phyloP scores from a whole-genome alignment of 495 filamentous ascomycete genomes.

The Xylaria nigripes region DNA sequence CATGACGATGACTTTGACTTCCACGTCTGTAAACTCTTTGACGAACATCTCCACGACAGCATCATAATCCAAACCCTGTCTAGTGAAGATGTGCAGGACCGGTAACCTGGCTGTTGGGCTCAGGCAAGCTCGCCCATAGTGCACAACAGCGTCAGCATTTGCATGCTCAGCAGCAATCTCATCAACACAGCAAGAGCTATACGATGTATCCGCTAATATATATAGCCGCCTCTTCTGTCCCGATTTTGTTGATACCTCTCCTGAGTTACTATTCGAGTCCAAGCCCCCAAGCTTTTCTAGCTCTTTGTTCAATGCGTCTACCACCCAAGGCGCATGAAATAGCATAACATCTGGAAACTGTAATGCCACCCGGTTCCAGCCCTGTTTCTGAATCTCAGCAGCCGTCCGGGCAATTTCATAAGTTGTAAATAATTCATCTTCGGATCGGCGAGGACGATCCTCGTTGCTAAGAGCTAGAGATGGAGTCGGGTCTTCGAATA shows the following conservation, averaged over 20 bases:
- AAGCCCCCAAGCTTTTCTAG: slow-evolving; percentile 32
- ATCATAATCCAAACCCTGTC: slow-evolving; percentile 52
- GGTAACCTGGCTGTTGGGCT: slow-evolving; percentile 84
- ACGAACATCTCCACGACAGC: slow-evolving; percentile 55
- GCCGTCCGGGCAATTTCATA: slow-evolving; percentile 86
- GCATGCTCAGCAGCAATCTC: slow-evolving; percentile 95
- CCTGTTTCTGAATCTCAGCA: slow-evolving; percentile 57
- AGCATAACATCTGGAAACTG: slow-evolving; percentile 95
- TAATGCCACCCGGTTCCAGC: slow-evolving; percentile 71
- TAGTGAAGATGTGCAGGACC: slow-evolving; percentile 88
- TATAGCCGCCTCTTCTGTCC: slow-evolving; percentile 46
- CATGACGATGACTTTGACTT: slow-evolving; percentile 66
- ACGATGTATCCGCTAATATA: slow-evolving; percentile 93
- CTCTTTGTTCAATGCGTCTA: slow-evolving; percentile 55
- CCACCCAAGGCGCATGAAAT: slow-evolving; percentile 73
- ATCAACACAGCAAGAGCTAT: slow-evolving; percentile 94
- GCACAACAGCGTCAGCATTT: slow-evolving; percentile 82
- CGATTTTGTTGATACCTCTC: background rate
- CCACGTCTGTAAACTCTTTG: slow-evolving; percentile 53
- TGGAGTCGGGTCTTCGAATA: slow-evolving; percentile 56
- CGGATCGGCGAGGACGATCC: slow-evolving; percentile 39
- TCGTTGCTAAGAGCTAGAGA: slow-evolving; percentile 26
- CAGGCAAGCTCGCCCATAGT: slow-evolving; percentile 89
- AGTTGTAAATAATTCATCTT: slow-evolving; percentile 64
- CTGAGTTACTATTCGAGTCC: slow-evolving; percentile 6